phyloP scores from a whole-genome alignment of 1,139 yeast species.

The Taiozyma onychis region DNA sequence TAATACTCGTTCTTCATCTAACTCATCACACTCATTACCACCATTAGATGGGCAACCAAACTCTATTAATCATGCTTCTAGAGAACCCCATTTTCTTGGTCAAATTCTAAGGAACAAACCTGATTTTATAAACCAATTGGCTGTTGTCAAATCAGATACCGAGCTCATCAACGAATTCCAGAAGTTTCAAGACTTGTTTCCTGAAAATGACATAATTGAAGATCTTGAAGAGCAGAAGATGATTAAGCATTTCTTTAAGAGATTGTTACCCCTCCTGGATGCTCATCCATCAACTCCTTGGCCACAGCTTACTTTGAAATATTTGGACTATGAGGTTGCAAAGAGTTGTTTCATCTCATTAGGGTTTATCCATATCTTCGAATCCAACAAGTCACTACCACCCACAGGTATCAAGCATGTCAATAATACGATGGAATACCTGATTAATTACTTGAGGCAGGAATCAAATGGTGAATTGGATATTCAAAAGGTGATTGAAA shows the following conservation, averaged over 20 bases:
- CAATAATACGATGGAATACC: conserved; percentile 45
- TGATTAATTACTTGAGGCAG: conserved; percentile 33
- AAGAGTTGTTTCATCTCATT: conserved; percentile 48
- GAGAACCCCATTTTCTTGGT: not conserved
- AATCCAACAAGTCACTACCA: conserved; percentile 42
- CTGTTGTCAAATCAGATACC: not conserved
- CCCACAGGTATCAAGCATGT: conserved; percentile 45
- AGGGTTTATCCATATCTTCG: conserved; percentile 49
- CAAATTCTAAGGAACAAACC: not conserved
- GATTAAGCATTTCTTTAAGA: conserved; percentile 47
- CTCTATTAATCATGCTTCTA: not conserved
- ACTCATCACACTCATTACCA: not conserved
- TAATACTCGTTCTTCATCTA: not conserved
- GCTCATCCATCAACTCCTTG: conserved; percentile 55
- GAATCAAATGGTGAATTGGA: conserved; percentile 21
- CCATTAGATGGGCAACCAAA: not conserved
- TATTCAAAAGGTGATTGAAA: conserved; percentile 28
- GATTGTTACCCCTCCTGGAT: conserved; percentile 44
- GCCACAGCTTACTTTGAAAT: conserved; percentile 50
- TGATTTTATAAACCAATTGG: not conserved
- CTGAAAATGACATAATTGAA: conserved; percentile 3
- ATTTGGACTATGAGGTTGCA: conserved; percentile 51
- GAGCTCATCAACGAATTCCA: conserved; percentile 16
- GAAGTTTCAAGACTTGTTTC: conserved; percentile 22
- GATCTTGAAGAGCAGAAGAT: conserved; percentile 44